Evolutionary conservation across 1,284 basidiomycete genomes (phyloP), one percentile per base, ranked within the genome.

Genomic region (Clitocybe nebularis): DNA sequence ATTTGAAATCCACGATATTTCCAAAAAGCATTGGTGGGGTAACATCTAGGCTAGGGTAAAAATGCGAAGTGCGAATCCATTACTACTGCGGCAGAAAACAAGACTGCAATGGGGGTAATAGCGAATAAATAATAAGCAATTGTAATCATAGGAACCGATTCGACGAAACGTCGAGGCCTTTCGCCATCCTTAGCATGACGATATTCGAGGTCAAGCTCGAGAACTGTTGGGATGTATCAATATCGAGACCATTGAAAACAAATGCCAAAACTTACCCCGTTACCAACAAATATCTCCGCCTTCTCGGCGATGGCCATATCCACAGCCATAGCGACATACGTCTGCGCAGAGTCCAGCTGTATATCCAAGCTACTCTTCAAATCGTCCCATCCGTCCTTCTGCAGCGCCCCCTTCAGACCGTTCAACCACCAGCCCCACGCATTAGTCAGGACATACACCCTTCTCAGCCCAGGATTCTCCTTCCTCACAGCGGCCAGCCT

Each of bases 251-350:
- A 21, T 21, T 3, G 4, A 34, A 9, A 25, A 34, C 36, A 37
- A 22, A 44, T 24, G n/a, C 43, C 46, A 41, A 44, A n/a, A 69
- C 81, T 61, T 55, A 87, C 83, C 59, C 85, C 89, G 54, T 90
- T 92, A 1, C 84, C 84, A 10, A 88, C 64, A 59, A 86, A 87
- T 43, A 85, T 77, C 47, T 83, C 79, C 0, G 81, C 77, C 37
- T 73, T 64, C 52, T 82, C 71, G 0, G 79, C 84, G 23, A 88
- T 74, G 19, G 77, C 81, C 78, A 84, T 84, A 60, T 87, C 84
- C 10, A 86, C 74, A 5, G 75, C 81, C 49, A 77, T 74, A 13
- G 67, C 68, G 0, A 86, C 73, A 33, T 79, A 67, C 17, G 61
- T 63, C 53, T 84, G 77, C 39, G 72, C 68, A 45, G 61, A 40